Evolutionary conservation across 345 rosid species (phyloP), one percentile per base, ranked within the genome.

Genomic region (Lumnitzera racemosa): DNA sequence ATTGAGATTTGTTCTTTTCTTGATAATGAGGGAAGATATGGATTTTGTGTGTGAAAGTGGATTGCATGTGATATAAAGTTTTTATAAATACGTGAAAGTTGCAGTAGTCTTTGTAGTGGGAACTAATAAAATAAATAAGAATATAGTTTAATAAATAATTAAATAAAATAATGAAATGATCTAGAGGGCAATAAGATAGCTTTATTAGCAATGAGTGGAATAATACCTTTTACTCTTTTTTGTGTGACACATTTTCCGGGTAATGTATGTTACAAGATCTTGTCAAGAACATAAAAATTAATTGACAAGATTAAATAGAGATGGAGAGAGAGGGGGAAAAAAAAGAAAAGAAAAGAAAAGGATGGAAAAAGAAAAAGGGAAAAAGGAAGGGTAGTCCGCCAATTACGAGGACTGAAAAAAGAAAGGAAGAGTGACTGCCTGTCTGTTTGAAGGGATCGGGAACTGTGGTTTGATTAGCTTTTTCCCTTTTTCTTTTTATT

Each of bases 1-100:
- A 41, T 51, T 47, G 51, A 31, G 70, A 48, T 69, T 80, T 76
- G 75, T 86, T 80, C 94, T 76, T 86, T 83, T 58, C 87, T 78
- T 83, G 87, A 70, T 47, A 53, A 72, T 62, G 71, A 76, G 86
- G 89, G 62, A 76, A 79, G 71, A 51, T 47, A 53, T 64, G 27
- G 75, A 60, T 54, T 67, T 74, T 73, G 56, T 50, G 61, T 63
- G 78, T 62, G 72, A 74, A 83, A 81, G 89, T 79, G 80, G 76
- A 56, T 72, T 71, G 79, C 88, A 86, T 81, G 91, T 86, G 91
- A 82, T 77, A 49, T 59, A 64, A 83, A 76, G 72, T 74, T 11
- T 67, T 15, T 55, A 61, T 67, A 63, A 76, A 77, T 70, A 59
- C 67, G 67, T 62, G 61, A 74, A 67, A 68, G 72, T 53, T 74